Percentiles rank a stretch among this genome's conserved stretches.
Evolutionary conservation across 371 early-diverging fungal species (phyloP).

Genomic region (Chytridium lagenaria): DNA sequence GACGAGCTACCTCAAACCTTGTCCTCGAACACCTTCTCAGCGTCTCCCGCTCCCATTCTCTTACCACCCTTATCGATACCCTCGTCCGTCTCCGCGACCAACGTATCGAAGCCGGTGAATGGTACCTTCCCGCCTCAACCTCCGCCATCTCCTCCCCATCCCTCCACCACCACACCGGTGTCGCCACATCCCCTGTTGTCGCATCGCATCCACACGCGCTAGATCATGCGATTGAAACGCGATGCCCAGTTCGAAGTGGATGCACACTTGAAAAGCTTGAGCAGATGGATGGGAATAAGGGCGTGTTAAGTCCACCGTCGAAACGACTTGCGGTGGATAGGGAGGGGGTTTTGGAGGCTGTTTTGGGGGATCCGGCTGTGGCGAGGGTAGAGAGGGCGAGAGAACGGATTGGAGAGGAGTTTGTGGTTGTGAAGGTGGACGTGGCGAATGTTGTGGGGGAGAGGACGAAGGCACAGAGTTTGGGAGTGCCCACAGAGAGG

Average conservation of each 20-base stretch:
- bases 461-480: background rate
- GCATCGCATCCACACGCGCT: background rate
- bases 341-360: background rate
- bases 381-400: background rate
- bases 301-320: background rate
- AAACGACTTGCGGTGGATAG: background rate
- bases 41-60: slow-evolving; percentile 35
- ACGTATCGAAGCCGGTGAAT: slow-evolving; percentile 8
- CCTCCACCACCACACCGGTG: background rate
- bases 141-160: background rate
- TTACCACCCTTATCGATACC: background rate
- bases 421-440: background rate
- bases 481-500: background rate
- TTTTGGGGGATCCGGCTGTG: background rate
- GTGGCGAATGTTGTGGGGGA: background rate
- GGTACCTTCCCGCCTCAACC: background rate
- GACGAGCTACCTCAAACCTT: slow-evolving; percentile 65
- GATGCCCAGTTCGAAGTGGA: background rate
- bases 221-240: background rate
- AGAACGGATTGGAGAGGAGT: too few species aligned
- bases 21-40: slow-evolving; percentile 62
- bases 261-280: background rate
- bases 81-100: slow-evolving; percentile 1
- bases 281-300: background rate
- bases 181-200: background rate